These are phyloP conservation scores for Cercospora sp. DNA, from an alignment of 2,329 filamentous ascomycete species.

Conservation along the genomic window DNA sequence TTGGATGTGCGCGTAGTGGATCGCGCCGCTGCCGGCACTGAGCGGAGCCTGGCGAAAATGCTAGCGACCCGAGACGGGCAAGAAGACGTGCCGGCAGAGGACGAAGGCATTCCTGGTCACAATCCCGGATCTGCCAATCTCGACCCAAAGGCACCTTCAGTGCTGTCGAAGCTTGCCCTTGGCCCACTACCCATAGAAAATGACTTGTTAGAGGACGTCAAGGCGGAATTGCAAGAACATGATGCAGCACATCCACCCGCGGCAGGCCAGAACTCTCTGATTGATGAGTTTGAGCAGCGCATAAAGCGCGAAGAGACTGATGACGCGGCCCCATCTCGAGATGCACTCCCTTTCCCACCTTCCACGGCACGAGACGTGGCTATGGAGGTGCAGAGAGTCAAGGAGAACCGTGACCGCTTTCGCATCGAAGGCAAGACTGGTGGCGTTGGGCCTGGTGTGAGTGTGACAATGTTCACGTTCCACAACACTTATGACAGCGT, in stretches of 20 bases:
- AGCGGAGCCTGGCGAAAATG: slow-evolving; percentile 62
- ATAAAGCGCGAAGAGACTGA: slow-evolving; percentile 87
- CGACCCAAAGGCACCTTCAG: slow-evolving; percentile 59
- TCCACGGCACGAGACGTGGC: slow-evolving; percentile 87
- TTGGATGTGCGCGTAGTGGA: slow-evolving; percentile 62
- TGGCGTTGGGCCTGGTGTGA: slow-evolving; percentile 78
- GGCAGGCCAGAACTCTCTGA: slow-evolving; percentile 68
- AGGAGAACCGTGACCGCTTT: slow-evolving; percentile 89
- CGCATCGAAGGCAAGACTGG: slow-evolving; percentile 81
- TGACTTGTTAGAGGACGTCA: slow-evolving; percentile 80
- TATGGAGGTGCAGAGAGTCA: slow-evolving; percentile 90
- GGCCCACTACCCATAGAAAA: slow-evolving; percentile 81
- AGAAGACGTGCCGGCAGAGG: slow-evolving; percentile 62
- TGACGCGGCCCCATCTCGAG: slow-evolving; percentile 76
- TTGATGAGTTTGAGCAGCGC: slow-evolving; percentile 81
- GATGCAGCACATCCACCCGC: slow-evolving; percentile 74
- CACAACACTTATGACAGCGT: slow-evolving; percentile 93
- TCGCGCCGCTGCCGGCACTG: slow-evolving; percentile 54
- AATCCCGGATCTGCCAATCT: slow-evolving; percentile 64
- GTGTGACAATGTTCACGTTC: slow-evolving; percentile 96
- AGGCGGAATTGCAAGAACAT: slow-evolving; percentile 81
- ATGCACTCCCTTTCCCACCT: slow-evolving; percentile 81
- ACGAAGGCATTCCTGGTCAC: slow-evolving; percentile 69
- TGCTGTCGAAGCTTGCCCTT: slow-evolving; percentile 66
- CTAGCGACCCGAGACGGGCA: slow-evolving; percentile 56